phyloP scores from a whole-genome alignment of 2,329 filamentous ascomycete species.

The Botrytis paeoniae region DNA sequence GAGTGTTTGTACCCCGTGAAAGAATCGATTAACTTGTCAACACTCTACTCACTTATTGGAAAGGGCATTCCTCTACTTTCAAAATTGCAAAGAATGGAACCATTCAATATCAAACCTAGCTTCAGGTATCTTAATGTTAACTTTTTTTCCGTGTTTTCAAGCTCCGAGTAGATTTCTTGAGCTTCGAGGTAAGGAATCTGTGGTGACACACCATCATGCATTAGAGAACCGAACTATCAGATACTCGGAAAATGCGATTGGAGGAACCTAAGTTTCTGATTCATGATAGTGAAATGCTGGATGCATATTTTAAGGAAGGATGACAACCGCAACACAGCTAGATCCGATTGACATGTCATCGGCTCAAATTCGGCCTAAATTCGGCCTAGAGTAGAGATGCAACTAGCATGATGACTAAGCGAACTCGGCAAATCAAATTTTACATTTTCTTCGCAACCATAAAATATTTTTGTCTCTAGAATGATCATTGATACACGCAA shows the following conservation, averaged over 20 bases:
- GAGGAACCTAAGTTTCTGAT: background rate
- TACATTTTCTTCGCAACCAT: background rate
- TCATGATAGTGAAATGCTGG: background rate
- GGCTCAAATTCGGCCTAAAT: background rate
- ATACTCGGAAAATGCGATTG: background rate
- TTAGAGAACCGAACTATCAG: background rate
- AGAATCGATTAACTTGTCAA: background rate
- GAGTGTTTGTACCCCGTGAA: background rate
- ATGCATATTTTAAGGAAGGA: background rate
- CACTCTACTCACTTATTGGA: background rate
- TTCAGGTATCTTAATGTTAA: too few relatives aligned
- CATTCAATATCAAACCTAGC: background rate
- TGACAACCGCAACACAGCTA: background rate
- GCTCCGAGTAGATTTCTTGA: background rate
- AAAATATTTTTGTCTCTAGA: conserved; percentile 3
- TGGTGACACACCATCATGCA: background rate
- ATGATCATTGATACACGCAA: background rate
- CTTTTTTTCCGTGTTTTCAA: background rate
- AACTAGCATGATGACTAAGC: background rate
- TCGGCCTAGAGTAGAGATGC: background rate
- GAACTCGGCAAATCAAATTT: conserved; percentile 2
- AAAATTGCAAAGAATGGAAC: background rate
- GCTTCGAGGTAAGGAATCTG: background rate
- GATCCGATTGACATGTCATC: background rate
- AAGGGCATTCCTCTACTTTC: background rate